Conservation (phyloP, 2,329 filamentous ascomycete species). For the Tolypocladium ovalisporum region DNA sequence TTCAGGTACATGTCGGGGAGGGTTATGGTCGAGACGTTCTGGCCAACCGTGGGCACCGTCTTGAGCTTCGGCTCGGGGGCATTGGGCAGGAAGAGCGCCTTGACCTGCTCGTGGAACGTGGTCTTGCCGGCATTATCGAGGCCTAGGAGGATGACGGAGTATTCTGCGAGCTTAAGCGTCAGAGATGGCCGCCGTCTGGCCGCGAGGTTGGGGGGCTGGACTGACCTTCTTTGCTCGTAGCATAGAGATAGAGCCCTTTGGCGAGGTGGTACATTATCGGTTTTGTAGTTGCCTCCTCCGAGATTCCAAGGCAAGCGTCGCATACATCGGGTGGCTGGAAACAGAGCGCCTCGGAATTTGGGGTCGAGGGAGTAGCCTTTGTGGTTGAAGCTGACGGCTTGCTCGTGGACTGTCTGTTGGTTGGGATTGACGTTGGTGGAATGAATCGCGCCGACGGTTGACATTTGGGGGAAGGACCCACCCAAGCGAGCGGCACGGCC, state of each 20-base stretch:
- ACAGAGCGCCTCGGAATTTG: not conserved
- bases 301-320: not conserved
- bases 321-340: not conserved
- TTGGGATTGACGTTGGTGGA: not conserved
- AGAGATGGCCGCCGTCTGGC: not conserved
- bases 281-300: not conserved
- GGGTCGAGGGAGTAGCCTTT: not conserved
- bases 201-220: not conserved
- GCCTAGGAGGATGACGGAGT: conserved; percentile 91
- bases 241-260: conserved; percentile 89
- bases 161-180: conserved; percentile 47
- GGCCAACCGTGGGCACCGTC: conserved; percentile 92
- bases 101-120: conserved; percentile 94
- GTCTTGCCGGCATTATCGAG: conserved; percentile 98
- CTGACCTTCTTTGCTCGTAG: conserved; percentile 90
- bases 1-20: conserved; percentile 94
- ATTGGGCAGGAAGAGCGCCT: conserved; percentile 65
- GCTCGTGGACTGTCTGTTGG: not conserved
- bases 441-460: not conserved
- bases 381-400: not conserved
- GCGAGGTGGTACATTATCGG: conserved; percentile 81
- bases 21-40: conserved; percentile 88
- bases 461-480: not conserved
- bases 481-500: not conserved
- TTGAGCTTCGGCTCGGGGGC: conserved; percentile 57